A percentile compares a stretch with the other conserved stretches of the same genome.
Evolutionary conservation across 768 basidiomycete species (phyloP).

Genomic region (Agaricus subrufescens): DNA sequence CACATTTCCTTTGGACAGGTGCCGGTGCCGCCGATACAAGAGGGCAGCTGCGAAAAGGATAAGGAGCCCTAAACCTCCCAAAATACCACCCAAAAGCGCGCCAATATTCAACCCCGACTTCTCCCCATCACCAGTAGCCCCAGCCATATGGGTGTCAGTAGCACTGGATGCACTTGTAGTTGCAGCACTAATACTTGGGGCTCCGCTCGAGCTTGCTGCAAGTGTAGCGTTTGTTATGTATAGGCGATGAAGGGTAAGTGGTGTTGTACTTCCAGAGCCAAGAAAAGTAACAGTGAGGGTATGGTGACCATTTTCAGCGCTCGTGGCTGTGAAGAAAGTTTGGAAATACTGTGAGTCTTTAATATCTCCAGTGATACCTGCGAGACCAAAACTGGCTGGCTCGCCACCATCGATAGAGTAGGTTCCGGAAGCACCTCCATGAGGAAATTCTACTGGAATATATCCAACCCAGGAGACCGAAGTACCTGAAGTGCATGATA

Average conservation of each 20-base stretch:
- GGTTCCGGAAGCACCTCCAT: background rate
- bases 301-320: conserved; percentile 16
- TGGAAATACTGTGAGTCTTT: conserved; percentile 16
- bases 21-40: background rate
- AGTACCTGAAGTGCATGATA: conserved; percentile 1
- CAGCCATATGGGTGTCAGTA: background rate
- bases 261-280: conserved; percentile 17
- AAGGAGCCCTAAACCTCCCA: background rate
- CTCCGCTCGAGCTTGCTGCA: background rate
- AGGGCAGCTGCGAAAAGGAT: background rate
- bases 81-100: background rate
- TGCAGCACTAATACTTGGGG: background rate
- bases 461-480: conserved; percentile 10
- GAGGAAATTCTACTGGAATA: conserved; percentile 4
- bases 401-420: background rate
- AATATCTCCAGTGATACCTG: conserved; percentile 10
- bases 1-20: too few relatives aligned
- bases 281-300: conserved; percentile 17
- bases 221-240: conserved; percentile 16
- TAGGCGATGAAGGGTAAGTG: conserved; percentile 21
- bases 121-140: background rate
- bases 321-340: conserved; percentile 19
- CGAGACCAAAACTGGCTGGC: conserved; percentile 15
- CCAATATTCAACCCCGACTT: background rate
- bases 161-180: background rate